These are phyloP conservation scores for Choanephora cucurbitarum DNA, from an alignment of 371 early-diverging fungal species.

Conservation along the genomic window DNA sequence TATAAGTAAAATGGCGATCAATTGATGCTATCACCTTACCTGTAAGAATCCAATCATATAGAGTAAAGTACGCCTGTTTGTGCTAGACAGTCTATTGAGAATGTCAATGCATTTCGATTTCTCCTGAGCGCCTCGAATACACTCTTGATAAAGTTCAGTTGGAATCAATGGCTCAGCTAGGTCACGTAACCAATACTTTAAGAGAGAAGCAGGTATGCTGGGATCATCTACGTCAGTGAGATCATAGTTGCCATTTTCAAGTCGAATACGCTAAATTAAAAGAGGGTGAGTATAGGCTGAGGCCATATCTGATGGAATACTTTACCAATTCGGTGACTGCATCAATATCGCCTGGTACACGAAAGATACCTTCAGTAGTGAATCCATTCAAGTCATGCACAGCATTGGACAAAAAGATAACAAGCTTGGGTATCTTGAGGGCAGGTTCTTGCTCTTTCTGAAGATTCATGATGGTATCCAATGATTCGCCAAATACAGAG, in stretches of 20 bases:
- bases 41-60: conserved; percentile 84
- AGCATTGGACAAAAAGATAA: conserved; percentile 79
- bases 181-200: conserved; percentile 95
- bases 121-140: conserved; percentile 62
- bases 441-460: conserved; percentile 41
- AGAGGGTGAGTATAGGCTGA: no score
- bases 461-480: conserved; percentile 81
- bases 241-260: conserved; percentile 85
- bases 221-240: conserved; percentile 76
- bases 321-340: conserved; percentile 81
- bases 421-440: conserved; percentile 71
- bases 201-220: conserved; percentile 88
- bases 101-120: conserved; percentile 61
- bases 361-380: conserved; percentile 91
- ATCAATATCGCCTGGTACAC: conserved; percentile 94
- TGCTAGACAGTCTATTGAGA: conserved; percentile 68
- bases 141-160: conserved; percentile 70
- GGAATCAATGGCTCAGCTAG: conserved; percentile 91
- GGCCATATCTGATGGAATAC: not conserved
- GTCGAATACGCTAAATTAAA: conserved; percentile 57
- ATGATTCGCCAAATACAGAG: conserved; percentile 90
- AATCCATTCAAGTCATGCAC: conserved; percentile 79
- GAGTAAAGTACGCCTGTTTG: conserved; percentile 72
- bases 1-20: not conserved
- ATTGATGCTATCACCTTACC: conserved; percentile 26